These are phyloP conservation scores for Helotiales sp. DNA, from an alignment of 2,329 filamentous ascomycete genomes.

Conservation along the genomic window DNA sequence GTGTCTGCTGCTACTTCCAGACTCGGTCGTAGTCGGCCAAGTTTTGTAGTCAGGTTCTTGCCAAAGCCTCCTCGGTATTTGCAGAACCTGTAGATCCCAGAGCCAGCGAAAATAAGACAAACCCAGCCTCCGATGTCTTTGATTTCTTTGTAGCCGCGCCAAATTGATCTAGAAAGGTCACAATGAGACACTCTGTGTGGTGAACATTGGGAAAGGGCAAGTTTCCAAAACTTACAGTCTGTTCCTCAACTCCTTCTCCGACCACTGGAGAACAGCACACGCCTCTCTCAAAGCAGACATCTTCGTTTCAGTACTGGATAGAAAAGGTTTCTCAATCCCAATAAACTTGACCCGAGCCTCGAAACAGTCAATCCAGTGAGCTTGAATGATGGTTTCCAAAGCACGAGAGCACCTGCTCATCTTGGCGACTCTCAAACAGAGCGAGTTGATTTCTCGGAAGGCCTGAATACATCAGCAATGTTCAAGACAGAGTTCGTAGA, in stretches of 20 bases:
- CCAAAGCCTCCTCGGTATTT: constrained; percentile 60
- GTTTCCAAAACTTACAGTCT: constrained; percentile 5
- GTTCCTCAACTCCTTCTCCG: constrained; percentile 17
- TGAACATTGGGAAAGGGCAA: not conserved
- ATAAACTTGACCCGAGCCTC: constrained; percentile 15
- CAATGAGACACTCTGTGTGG: not conserved
- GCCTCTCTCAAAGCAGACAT: constrained; percentile 18
- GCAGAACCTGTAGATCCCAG: constrained; percentile 64
- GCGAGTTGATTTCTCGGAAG: constrained; percentile 10
- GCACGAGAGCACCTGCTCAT: constrained; percentile 11
- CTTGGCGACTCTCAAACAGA: constrained; percentile 9
- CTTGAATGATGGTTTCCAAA: constrained; percentile 16
- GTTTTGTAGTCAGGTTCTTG: constrained; percentile 6
- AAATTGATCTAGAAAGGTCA: constrained; percentile 43
- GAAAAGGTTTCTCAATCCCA: constrained; percentile 2
- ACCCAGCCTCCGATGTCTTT: constrained; percentile 61
- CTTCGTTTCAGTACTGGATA: constrained; percentile 15
- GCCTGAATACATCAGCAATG: not conserved
- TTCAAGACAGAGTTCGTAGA: not conserved
- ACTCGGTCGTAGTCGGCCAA: not conserved
- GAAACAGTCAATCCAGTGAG: constrained; percentile 14
- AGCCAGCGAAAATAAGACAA: constrained; percentile 60
- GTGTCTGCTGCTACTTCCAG: constrained; percentile 18
- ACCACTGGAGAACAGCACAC: constrained; percentile 11
- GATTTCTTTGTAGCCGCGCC: constrained; percentile 64